Evolutionary conservation across 2,329 filamentous ascomycete species (phyloP).

Genomic region (Aureobasidium sp.): DNA sequence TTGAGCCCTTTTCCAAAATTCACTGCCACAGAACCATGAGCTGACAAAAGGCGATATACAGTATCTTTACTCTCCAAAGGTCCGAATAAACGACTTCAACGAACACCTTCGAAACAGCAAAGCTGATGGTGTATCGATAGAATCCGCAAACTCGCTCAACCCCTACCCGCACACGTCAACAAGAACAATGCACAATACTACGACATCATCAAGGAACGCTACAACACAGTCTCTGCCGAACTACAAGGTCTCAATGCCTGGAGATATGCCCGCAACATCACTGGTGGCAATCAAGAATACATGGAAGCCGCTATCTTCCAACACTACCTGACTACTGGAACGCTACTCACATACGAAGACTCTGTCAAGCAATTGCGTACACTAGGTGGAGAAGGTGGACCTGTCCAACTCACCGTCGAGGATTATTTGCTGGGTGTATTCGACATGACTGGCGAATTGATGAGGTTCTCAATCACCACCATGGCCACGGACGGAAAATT

Average conservation of each 20-base stretch:
- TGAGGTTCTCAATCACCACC: slow-evolving; percentile 87
- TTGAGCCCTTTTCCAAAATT: background rate
- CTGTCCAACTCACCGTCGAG: slow-evolving; percentile 60
- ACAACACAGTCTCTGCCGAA: slow-evolving; percentile 60
- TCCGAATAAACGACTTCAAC: no score
- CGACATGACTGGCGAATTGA: slow-evolving; percentile 90
- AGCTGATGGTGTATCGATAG: slow-evolving; percentile 32
- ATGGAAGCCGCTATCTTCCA: slow-evolving; percentile 86
- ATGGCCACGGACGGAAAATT: slow-evolving; percentile 64
- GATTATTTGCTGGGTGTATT: slow-evolving; percentile 90
- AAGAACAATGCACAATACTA: slow-evolving; percentile 63
- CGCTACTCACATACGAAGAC: slow-evolving; percentile 60
- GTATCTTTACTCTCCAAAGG: slow-evolving; percentile 77
- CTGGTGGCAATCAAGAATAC: slow-evolving; percentile 79
- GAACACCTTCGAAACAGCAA: no score
- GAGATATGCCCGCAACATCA: slow-evolving; percentile 72
- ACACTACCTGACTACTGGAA: slow-evolving; percentile 74
- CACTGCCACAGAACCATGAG: background rate
- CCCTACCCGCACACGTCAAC: slow-evolving; percentile 59
- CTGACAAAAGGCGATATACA: slow-evolving; percentile 28
- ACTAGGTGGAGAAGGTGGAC: slow-evolving; percentile 31
- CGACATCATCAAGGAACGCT: slow-evolving; percentile 60
- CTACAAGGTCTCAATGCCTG: slow-evolving; percentile 70
- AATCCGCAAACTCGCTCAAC: slow-evolving; percentile 49
- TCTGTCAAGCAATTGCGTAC: slow-evolving; percentile 34